Evolutionary conservation across 2,329 filamentous ascomycete species (phyloP), one percentile per base, ranked within the genome.

Genomic region (Exophiala sp.): DNA sequence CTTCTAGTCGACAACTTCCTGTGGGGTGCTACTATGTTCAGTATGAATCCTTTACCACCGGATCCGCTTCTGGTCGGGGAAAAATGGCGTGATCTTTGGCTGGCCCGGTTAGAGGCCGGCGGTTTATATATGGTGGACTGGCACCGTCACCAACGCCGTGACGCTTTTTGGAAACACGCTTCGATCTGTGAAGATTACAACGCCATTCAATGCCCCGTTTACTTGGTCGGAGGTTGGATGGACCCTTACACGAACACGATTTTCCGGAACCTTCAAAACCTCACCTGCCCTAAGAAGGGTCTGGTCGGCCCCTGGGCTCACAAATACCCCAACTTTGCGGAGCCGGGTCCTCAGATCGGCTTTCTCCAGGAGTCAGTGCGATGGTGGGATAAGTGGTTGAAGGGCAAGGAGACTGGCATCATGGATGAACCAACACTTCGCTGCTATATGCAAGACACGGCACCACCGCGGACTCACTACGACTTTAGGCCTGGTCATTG

Each of bases 361-460:
- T 55, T 55, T n/a, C 40, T 55, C 20, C 53, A 55, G 34, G 53
- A 55, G 21, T 47, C 42, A 12, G 34, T 55, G 14, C 34, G 47
- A 2, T 55, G 53, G 53, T 55, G 53, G 48, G 53, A 55, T 21
- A 52, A 52, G 41, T 55, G 53, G 53, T 29, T 55, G 40, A 52
- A 55, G 29, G 48, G 48, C 21, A 33, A 29, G n/a, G 48, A 55
- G 24, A 55, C 53, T 5, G 48, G 48, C 16, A 44, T 55, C 44
- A 48, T 52, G 47, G 42, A 55, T 10, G 53, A 55, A 29, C 48
- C 53, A 9, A 34, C 29, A 10, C 48, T 52, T 40, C 42, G 48
- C 12, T 51, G 48, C 29, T 55, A 52, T 14, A 20, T 52, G 9
- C 53, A 55, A 24, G 41, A 55, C 38, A 47, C 53, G 7, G 53